Evolutionary conservation across 2,329 filamentous ascomycete species (phyloP), one percentile per base, ranked within the genome.

Genomic region (Fusarium albidum): DNA sequence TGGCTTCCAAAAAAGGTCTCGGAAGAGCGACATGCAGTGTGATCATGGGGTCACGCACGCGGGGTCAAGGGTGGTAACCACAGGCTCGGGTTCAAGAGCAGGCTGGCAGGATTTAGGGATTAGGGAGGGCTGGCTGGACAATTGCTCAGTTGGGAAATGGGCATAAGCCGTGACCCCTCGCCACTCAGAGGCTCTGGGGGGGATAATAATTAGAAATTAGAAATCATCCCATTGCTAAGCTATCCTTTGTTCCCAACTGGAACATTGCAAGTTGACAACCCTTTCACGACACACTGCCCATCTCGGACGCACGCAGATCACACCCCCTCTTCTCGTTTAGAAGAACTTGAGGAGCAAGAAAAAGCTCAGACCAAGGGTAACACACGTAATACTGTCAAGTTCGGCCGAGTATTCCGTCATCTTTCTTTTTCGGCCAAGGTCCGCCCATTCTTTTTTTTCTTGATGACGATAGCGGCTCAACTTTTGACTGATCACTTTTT

Each of bases 401-500:
- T 42, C 26, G 26, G 44, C 39, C 17, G 42, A 45, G 37, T 26
- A 40, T 27, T 27, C 44, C 27, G 28, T 15, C 21, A 25, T 47
- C 28, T 28, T 13, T 37, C 37, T n/a, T 51, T 49, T 26, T 51
- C 29, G 6, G 34, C 11, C 40, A 27, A 26, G 41, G 18, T 38
- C 25, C 31, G 21, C 47, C 18, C 14, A 35, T 39, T 31, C 26
- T 13, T 28, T 52, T 59, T 39, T 31, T 29, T 13, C 31, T 52
- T 59, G 55, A 54, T 47, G 45, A 42, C 57, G 52, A 59, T 49
- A 28, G 37, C 31, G 49, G 32, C n/a, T 47, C 34, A 32, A 35
- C 26, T 41, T 50, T 41, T 50, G 56, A 59, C 49, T 61, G 48
- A 64, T 63, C 53, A 66, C 34, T n/a, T n/a, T n/a, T n/a, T n/a